phyloP scores from a whole-genome alignment of 2,329 filamentous ascomycete genomes.

The Sarocladium strictum region DNA sequence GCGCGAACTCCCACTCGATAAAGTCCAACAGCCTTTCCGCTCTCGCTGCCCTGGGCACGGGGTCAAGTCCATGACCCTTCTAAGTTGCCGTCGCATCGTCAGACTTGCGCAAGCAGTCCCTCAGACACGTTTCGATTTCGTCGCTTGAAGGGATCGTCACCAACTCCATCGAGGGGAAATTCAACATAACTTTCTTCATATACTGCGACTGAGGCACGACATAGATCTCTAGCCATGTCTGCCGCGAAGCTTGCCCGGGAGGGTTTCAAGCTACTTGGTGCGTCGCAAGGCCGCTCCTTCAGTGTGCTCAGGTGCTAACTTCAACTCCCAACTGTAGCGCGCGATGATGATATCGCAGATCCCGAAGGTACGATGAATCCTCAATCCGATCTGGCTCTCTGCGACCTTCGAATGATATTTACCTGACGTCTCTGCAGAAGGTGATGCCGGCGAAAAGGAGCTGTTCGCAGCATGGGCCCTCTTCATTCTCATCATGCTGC shows the following conservation, averaged over 20 bases:
- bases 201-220: neutral
- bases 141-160: neutral
- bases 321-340: constrained; percentile 14
- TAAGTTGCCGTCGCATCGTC: constrained; percentile 6
- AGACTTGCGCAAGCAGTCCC: constrained; percentile 9
- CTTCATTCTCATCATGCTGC: constrained; percentile 90
- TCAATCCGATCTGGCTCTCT: no score
- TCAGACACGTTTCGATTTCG: constrained; percentile 7
- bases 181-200: neutral
- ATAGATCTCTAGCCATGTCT: neutral
- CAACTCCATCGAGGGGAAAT: neutral
- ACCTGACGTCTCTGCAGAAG: no score
- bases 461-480: constrained; percentile 94
- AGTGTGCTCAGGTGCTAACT: neutral
- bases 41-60: neutral
- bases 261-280: constrained; percentile 5
- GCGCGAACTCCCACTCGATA: neutral
- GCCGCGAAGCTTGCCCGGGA: constrained; percentile 1
- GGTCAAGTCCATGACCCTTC: constrained; percentile 8
- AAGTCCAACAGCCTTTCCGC: neutral
- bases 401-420: no score
- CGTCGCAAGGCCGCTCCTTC: neutral
- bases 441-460: constrained; percentile 85
- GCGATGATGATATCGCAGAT: constrained; percentile 26
- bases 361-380: constrained; percentile 25